Base-by-base conservation (phyloP, 257 asterid genomes). In the Scutellaria galericulata region DNA sequence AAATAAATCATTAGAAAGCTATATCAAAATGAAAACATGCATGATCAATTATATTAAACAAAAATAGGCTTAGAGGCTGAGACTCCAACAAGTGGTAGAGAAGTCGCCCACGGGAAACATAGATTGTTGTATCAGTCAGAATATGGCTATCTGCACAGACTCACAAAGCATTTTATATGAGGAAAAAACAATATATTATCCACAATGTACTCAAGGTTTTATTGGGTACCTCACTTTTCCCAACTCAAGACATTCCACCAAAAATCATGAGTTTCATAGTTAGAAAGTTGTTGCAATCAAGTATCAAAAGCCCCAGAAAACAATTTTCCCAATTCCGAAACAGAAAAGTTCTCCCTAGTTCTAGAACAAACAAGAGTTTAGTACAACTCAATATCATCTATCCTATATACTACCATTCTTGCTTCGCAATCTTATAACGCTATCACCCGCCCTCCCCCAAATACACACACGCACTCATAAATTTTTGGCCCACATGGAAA, bases 101-200 rank as follows among this genome's bases (percentile, higher is more conserved):
- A 15, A 40, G 76, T 66, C 63, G 71, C 69, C 77, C 64, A 75
- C 68, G 52, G 69, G 67, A 73, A 70, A 82, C 70, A 83, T 61
- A 76, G 71, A 78, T 46, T 63, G 75, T 62, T 67, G 76, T 68
- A 78, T 74, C 85, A 72, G 64, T 75, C 65, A 73, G 64, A 69
- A 52, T 27, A 64, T 56, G 77, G 77, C 78, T 71, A 68, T 81
- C 90, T 83, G 93, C 87, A 85, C 40, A 80, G 75, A 71, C 86
- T 82, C 53, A 41, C 15, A 63, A 78, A 76, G 68, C 63, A 73
- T 61, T 57, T 80, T 46, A 75, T 42, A 54, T 56, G 73, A 41
- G 70, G 65, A 27, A 65, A 31, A 44, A 8, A 47, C 31, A 54
- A 75, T 35, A 65, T 9, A 18, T 50, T 52, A 59, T 65, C 66